phyloP scores from a whole-genome alignment of 495 filamentous ascomycete species.

The Melanomma pulvis-pyrius region DNA sequence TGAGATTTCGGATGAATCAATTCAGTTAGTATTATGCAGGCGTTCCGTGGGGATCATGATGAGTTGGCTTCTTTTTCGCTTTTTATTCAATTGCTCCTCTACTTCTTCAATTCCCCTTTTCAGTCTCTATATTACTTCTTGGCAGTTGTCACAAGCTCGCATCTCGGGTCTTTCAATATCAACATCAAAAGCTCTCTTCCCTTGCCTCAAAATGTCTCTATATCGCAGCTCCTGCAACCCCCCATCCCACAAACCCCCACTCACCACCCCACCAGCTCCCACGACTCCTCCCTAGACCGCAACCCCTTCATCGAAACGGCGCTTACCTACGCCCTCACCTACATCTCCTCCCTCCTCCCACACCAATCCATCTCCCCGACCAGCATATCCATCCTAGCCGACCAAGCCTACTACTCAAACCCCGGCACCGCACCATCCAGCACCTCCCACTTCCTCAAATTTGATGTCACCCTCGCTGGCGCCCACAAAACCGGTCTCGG shows the following conservation, averaged over 20 bases:
- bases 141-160: background rate
- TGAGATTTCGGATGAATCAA: too few species aligned
- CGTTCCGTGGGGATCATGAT: too few species aligned
- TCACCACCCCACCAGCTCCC: slow-evolving; percentile 20
- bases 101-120: background rate
- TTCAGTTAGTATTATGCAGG: too few species aligned
- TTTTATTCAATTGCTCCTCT: background rate
- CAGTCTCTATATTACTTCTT: background rate
- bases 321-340: slow-evolving; percentile 83
- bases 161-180: too few species aligned
- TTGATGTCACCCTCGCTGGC: slow-evolving; percentile 70
- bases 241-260: background rate
- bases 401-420: slow-evolving; percentile 96
- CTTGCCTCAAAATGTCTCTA: too few species aligned
- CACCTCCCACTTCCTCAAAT: slow-evolving; percentile 68
- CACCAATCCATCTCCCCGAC: slow-evolving; percentile 64
- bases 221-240: too few species aligned
- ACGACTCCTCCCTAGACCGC: slow-evolving; percentile 42
- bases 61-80: background rate
- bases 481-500: slow-evolving; percentile 97
- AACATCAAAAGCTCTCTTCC: too few species aligned
- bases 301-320: slow-evolving; percentile 94
- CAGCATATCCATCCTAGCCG: slow-evolving; percentile 84
- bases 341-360: slow-evolving; percentile 60
- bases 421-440: slow-evolving; percentile 46